Evolutionary conservation across 2,329 filamentous ascomycete species (phyloP), one percentile per base, ranked within the genome.

Genomic region (Stagonosporopsis cucurbitacearum): DNA sequence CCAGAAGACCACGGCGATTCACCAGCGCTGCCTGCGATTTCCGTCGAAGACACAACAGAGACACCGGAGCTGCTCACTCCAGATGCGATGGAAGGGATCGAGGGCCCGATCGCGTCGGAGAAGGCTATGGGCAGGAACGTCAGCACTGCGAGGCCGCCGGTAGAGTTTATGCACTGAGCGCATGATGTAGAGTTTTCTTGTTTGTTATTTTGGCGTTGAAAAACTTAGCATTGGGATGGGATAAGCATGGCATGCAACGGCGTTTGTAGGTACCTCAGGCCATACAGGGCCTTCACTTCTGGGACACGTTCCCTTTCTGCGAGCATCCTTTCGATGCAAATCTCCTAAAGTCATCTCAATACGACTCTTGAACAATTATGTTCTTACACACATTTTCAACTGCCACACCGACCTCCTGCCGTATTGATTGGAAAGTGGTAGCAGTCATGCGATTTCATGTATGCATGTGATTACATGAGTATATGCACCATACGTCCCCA

Each of bases 1-100:
- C 86, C 86, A 0, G 80, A 84, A 50, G 82, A 86, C 39, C 84
- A 88, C 61, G 86, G 86, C 2, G 77, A 83, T 54, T 85, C 80
- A 52, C 84, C 84, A 0, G 77, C 81, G 59, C 71, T 88, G 35
- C 86, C 86, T 1, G 84, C 84, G 2, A 87, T 88, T 33, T 83
- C 85, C 66, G 84, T 88, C 2, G 85, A 87, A 69, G 85, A 88
- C 71, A 86, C 82, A 12, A 84, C 78, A 2, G 75, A 73, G 28
- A 77, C 70, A 25, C 77, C 79, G 2, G 78, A 75, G n/a, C 73
- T 75, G n/a, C 64, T 80, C 54, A 79, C 77, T 33, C 82, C 84
- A 26, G 19, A 74, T 60, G 61, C 44, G 19, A 58, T 71, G 73
- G 68, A 74, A 42, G 73, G 71, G 3, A 49, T 75, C 6, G 73